Conservation (phyloP, 176 grass and related monocot species). For the Musa schizocarpa region DNA sequence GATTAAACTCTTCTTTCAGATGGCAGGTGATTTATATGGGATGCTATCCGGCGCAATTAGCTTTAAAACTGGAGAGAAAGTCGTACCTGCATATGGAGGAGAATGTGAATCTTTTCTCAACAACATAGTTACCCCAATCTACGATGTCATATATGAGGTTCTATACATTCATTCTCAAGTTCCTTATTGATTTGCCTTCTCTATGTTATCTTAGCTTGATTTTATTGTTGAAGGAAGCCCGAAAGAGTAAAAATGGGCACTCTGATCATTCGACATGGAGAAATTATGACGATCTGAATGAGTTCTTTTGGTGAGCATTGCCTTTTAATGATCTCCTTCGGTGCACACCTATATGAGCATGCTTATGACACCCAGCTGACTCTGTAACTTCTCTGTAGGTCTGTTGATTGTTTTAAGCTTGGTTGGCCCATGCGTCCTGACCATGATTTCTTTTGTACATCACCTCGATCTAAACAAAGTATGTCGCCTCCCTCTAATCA, state of each 20-base stretch:
- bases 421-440: slow-evolving; percentile 88
- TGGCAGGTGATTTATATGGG: slow-evolving; percentile 96
- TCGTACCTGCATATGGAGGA: slow-evolving; percentile 72
- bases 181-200: slow-evolving; percentile 21
- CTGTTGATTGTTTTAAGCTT: slow-evolving; percentile 84
- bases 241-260: slow-evolving; percentile 69
- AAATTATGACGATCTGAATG: slow-evolving; percentile 97
- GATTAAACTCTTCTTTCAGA: slow-evolving; percentile 52
- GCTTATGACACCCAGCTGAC: slow-evolving; percentile 8
- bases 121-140: slow-evolving; percentile 77
- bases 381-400: slow-evolving; percentile 42
- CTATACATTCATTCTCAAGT: slow-evolving; percentile 5
- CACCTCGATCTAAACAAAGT: slow-evolving; percentile 9
- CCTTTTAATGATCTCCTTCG: slow-evolving; percentile 17
- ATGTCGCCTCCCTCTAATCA: not conserved
- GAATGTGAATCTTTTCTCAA: slow-evolving; percentile 68
- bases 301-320: slow-evolving; percentile 84
- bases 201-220: slow-evolving; percentile 21
- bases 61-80: slow-evolving; percentile 80
- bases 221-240: slow-evolving; percentile 68
- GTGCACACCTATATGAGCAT: not conserved
- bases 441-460: slow-evolving; percentile 70
- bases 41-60: slow-evolving; percentile 81
- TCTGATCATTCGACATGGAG: slow-evolving; percentile 94
- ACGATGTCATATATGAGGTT: slow-evolving; percentile 60